Conservation (phyloP, 108 stramenopile species). For the Skeletonema grethae region DNA sequence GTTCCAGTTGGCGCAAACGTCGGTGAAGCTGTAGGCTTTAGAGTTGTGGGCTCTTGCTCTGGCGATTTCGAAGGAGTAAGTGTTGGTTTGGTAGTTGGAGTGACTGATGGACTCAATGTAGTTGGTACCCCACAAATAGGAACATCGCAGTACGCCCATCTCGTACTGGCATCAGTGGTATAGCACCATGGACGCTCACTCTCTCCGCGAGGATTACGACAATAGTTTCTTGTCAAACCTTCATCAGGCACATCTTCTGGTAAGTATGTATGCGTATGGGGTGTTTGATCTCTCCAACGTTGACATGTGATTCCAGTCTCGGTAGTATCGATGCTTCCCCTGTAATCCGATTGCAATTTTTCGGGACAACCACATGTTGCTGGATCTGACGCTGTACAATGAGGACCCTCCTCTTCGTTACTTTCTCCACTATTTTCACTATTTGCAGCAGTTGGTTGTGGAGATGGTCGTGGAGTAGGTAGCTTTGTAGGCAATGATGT, state of each 20-base stretch:
- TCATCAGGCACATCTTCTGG: conserved; percentile 6
- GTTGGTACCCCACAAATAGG: conserved; percentile 16
- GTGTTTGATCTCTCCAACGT: conserved; percentile 6
- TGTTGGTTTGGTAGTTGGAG: conserved; percentile 19
- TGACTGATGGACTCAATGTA: conserved; percentile 3
- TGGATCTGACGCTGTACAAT: conserved; percentile 6
- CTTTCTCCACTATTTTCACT: background rate
- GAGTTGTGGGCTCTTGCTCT: background rate
- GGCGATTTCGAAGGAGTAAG: conserved; percentile 6
- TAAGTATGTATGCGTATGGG: conserved; percentile 3
- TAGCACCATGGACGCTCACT: conserved; percentile 23
- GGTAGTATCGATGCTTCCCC: conserved; percentile 12
- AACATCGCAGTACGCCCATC: conserved; percentile 33
- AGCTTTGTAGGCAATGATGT: conserved; percentile 13
- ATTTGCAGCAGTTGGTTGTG: background rate
- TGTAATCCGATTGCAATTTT: conserved; percentile 8
- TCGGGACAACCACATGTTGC: conserved; percentile 17
- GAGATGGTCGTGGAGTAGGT: conserved; percentile 8
- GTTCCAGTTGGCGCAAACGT: background rate
- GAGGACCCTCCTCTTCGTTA: background rate
- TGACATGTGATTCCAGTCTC: conserved; percentile 9
- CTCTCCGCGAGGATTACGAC: conserved; percentile 17
- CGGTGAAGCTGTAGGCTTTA: background rate
- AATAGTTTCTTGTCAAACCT: conserved; percentile 8
- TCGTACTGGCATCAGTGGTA: conserved; percentile 11